Percentiles rank a stretch among this genome's conserved stretches.
phyloP scores from a whole-genome alignment of 768 basidiomycete genomes.

The Hypholoma fasciculare region DNA sequence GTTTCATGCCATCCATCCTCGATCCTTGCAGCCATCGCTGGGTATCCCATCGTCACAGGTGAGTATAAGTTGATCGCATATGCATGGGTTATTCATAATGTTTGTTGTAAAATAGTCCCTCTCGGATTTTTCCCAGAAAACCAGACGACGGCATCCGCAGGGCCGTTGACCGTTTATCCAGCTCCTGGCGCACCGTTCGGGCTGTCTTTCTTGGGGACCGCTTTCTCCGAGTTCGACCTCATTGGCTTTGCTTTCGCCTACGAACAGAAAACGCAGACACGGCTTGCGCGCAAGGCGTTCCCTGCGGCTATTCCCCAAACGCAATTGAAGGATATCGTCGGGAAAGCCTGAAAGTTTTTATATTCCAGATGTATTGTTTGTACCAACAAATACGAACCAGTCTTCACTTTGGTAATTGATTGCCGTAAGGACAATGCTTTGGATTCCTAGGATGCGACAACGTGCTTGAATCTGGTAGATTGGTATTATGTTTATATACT shows the following conservation, averaged over 20 bases:
- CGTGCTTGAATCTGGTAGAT: too few relatives aligned
- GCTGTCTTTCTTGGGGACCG: conserved; percentile 60
- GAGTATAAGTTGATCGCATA: conserved; percentile 13
- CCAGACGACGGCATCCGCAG: conserved; percentile 36
- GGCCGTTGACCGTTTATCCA: conserved; percentile 44
- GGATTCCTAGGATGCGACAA: too few relatives aligned
- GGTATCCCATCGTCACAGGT: conserved; percentile 70
- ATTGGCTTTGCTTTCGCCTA: conserved; percentile 63
- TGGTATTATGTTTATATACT: neutral
- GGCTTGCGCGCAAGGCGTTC: conserved; percentile 49
- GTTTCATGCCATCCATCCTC: conserved; percentile 10
- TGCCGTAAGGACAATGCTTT: too few relatives aligned
- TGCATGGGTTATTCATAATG: neutral
- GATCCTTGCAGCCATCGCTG: conserved; percentile 47
- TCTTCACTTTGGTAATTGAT: neutral
- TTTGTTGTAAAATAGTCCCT: conserved; percentile 38
- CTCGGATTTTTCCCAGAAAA: conserved; percentile 58
- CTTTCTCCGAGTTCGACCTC: conserved; percentile 58
- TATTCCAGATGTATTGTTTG: neutral
- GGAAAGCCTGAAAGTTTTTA: conserved; percentile 10
- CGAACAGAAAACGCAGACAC: conserved; percentile 60
- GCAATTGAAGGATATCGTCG: conserved; percentile 38
- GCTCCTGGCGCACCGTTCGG: conserved; percentile 63
- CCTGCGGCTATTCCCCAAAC: conserved; percentile 56
- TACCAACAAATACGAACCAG: neutral